Base-by-base conservation (phyloP, 2,329 filamentous ascomycete species). In the Didymella pinodella region DNA sequence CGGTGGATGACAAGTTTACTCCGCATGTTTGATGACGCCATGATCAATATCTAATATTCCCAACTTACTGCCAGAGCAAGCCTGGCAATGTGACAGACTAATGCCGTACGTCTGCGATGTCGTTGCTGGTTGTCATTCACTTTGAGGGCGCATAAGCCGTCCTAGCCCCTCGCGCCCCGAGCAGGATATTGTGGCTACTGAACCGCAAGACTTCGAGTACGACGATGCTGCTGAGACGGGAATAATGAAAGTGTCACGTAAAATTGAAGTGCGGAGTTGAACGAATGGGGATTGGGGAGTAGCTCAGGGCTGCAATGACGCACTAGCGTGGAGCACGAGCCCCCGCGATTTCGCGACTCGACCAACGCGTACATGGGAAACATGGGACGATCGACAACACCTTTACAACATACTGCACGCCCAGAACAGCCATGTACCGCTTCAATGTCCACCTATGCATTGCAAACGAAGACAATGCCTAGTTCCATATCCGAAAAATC, bases 391-490 rank as follows among this genome's bases (percentile, higher is more conserved):
- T 47, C 56, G 43, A 59, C 32, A 46, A 36, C 20, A 26, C n/a
- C 12, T 31, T 28, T 8, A 26, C 44, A 12, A 12, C 14, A 18
- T n/a, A 11, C 4, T 34, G 5, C 22, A 45, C 25, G 16, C 53
- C 29, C 40, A 40, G 26, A 36, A 45, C 18, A 47, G 36, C 31
- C 57, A 40, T 52, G 48, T 40, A 28, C 52, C 65, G 62, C 41
- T 51, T 54, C 55, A 32, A 74, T 75, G 69, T 62, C 68, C 34
- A 58, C 62, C 20, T 71, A 68, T 54, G 67, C 65, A 67, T 65
- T 66, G 67, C 71, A 74, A 52, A 73, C 68, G 36, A 68, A 67
- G 57, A 74, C 64, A 59, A 74, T 75, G 72, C 67, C 70, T 25
- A 62, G 68, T 31, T 57, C 63, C 14, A 44, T 44, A 22, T 66